Evolutionary conservation across 2,329 filamentous ascomycete species (phyloP).

Genomic region (Xylariaceae sp.): DNA sequence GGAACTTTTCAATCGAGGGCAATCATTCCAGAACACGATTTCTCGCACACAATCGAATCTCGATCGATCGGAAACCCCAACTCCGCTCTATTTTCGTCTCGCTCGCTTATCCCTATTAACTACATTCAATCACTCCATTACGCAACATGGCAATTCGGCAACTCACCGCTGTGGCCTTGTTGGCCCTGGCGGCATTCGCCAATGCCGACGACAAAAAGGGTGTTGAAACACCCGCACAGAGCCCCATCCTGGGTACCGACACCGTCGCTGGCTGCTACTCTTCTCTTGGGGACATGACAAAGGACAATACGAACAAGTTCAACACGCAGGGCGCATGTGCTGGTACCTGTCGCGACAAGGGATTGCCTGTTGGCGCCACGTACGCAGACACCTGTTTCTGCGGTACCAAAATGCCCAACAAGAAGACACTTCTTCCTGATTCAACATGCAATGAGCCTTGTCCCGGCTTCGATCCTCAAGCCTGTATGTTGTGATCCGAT

Average conservation of each 20-base stretch:
- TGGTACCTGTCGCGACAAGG: slow-evolving; percentile 36
- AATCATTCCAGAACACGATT: neutral
- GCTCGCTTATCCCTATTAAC: slow-evolving; percentile 1
- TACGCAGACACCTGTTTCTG: slow-evolving; percentile 64
- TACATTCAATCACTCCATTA: slow-evolving; percentile 1
- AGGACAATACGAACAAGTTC: slow-evolving; percentile 23
- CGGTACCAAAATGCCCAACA: slow-evolving; percentile 61
- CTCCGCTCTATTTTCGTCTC: neutral
- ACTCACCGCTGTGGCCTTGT: slow-evolving; percentile 24
- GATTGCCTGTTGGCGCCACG: slow-evolving; percentile 56
- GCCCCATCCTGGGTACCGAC: slow-evolving; percentile 34
- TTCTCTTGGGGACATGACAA: slow-evolving; percentile 36
- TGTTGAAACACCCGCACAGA: slow-evolving; percentile 33
- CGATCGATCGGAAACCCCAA: neutral
- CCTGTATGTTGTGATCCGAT: slow-evolving; percentile 50
- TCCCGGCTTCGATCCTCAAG: slow-evolving; percentile 53
- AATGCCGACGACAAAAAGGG: slow-evolving; percentile 16
- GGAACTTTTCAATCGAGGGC: neutral
- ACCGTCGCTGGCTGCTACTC: slow-evolving; percentile 49
- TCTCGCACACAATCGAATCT: neutral
- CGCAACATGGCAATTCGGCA: slow-evolving; percentile 27
- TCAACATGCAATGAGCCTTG: slow-evolving; percentile 60
- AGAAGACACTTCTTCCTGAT: slow-evolving; percentile 48
- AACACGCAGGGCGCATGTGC: slow-evolving; percentile 42
- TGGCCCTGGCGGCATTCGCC: slow-evolving; percentile 25